Base-by-base conservation (phyloP, 768 basidiomycete species). In the Leccinum subtestaceum region DNA sequence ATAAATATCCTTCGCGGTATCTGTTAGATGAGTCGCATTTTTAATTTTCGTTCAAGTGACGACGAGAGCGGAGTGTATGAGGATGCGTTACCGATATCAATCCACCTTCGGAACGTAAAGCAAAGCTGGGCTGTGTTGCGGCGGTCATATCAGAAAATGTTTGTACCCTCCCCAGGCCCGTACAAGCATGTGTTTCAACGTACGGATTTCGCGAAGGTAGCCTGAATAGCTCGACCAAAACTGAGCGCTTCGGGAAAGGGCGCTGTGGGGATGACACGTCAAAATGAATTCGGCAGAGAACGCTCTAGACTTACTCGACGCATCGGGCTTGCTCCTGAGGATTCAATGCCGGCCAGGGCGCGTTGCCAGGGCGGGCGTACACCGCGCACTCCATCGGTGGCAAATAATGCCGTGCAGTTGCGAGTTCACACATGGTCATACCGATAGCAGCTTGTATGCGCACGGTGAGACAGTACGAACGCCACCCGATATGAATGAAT, bases 181-280 rank as follows among this genome's bases (percentile, higher is more conserved):
- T 17, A n/a, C 48, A 32, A 21, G n/a, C 1, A 51, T n/a, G 40
- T 25, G 56, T 65, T 61, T 62, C 61, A 57, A 83, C 88, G 70
- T 68, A 88, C 89, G 83, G 57, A 89, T 79, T 78, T 91, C 89
- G 47, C 89, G 82, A 53, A 92, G 77, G 72, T 92, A 91, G 0
- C 90, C 90, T 2, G 90, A 92, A 71, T 91, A 91, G 57, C 88
- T 90, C 4, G 90, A 90, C 90, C 90, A 92, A 65, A 86, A 87
- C 65, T 92, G 90, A 8, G 89, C 83, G 67, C 90, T 91, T 52
- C 89, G 78, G 15, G 89, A 84, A 10, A 92, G 72, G 12, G 90
- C 87, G 56, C 89, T 91, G 63, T 47, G 5, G 4, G 19, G 11
- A 17, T 23, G 31, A n/a, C 2, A 34, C 1, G 55, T 62, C 54